These are phyloP conservation scores for Xylaria intraflava DNA, from an alignment of 495 filamentous ascomycete species.

Conservation along the genomic window DNA sequence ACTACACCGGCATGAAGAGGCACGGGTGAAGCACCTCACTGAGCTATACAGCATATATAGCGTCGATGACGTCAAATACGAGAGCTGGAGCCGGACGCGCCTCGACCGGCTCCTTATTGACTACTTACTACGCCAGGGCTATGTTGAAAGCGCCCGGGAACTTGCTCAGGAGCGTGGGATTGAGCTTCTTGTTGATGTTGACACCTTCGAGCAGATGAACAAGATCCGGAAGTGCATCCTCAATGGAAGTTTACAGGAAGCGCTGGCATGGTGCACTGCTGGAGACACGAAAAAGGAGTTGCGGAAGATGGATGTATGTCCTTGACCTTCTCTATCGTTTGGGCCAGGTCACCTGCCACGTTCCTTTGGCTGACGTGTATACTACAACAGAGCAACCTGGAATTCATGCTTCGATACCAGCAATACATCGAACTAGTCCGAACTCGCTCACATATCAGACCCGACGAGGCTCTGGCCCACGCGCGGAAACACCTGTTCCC, in stretches of 20 bases:
- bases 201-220: slow-evolving; percentile 78
- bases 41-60: slow-evolving; percentile 73
- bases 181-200: slow-evolving; percentile 74
- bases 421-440: slow-evolving; percentile 90
- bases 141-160: slow-evolving; percentile 65
- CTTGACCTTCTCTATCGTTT: background rate
- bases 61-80: slow-evolving; percentile 88
- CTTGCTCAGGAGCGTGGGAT: slow-evolving; percentile 63
- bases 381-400: slow-evolving; percentile 63
- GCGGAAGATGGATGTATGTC: slow-evolving; percentile 70
- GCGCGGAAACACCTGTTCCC: slow-evolving; percentile 72
- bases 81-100: slow-evolving; percentile 74
- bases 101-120: slow-evolving; percentile 84
- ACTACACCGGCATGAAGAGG: slow-evolving; percentile 64
- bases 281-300: slow-evolving; percentile 80
- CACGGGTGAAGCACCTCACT: slow-evolving; percentile 71
- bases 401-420: slow-evolving; percentile 91
- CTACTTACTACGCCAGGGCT: slow-evolving; percentile 79
- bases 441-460: slow-evolving; percentile 49
- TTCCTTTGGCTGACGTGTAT: background rate
- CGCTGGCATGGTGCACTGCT: slow-evolving; percentile 72
- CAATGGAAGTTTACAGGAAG: slow-evolving; percentile 65
- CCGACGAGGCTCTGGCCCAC: slow-evolving; percentile 70
- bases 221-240: slow-evolving; percentile 65
- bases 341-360: too few species aligned